A percentile compares a stretch with the other conserved stretches of the same genome.
Conservation (phyloP, 2,329 filamentous ascomycete genomes). For the Beauveria asiatica region DNA sequence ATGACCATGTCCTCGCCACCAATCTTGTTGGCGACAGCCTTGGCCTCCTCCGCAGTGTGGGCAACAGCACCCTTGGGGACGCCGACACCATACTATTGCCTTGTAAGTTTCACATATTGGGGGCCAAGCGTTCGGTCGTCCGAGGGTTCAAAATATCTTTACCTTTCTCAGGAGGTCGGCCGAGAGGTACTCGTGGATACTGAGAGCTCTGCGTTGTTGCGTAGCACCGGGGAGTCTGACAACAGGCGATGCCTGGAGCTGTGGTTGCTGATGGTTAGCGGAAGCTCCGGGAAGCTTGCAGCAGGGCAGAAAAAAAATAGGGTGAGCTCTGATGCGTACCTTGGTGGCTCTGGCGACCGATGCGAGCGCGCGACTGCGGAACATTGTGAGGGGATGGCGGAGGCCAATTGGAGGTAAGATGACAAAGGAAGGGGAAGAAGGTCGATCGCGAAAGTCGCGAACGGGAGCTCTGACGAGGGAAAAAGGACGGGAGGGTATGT, state of each 20-base stretch:
- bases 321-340: slow-evolving; percentile 41
- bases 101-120: slow-evolving; percentile 15
- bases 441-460: slow-evolving; percentile 11
- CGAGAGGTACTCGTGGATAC: slow-evolving; percentile 97
- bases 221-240: slow-evolving; percentile 54
- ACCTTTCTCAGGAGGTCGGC: slow-evolving; percentile 78
- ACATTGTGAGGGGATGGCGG: slow-evolving; percentile 52
- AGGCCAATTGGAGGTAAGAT: slow-evolving; percentile 8
- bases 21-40: slow-evolving; percentile 82
- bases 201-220: slow-evolving; percentile 81
- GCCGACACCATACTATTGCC: slow-evolving; percentile 76
- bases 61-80: slow-evolving; percentile 88
- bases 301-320: slow-evolving; percentile 12
- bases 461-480: slow-evolving; percentile 2
- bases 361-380: slow-evolving; percentile 73
- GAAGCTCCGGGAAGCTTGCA: slow-evolving; percentile 16
- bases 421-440: slow-evolving; percentile 10
- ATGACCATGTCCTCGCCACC: slow-evolving; percentile 97
- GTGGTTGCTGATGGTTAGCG: slow-evolving; percentile 8
- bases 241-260: slow-evolving; percentile 30
- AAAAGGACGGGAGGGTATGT: background rate
- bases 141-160: slow-evolving; percentile 19
- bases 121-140: background rate
- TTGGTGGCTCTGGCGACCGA: slow-evolving; percentile 70
- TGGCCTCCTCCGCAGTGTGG: slow-evolving; percentile 72